phyloP scores from a whole-genome alignment of 129 eudicot species.

The Centaurea solstitialis region DNA sequence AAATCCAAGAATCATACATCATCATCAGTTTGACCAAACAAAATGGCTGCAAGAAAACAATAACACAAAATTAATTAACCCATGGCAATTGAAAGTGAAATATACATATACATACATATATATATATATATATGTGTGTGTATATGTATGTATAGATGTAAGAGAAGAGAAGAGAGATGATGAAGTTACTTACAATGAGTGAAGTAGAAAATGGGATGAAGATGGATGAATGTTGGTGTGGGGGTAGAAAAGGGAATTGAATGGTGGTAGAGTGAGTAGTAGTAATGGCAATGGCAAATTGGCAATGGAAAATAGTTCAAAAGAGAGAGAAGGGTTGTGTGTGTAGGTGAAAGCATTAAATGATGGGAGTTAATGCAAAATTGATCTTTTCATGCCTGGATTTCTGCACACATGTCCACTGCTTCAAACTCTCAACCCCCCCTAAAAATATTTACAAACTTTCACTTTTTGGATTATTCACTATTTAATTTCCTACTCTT shows the following conservation, averaged over 20 bases:
- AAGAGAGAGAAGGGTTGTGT: slow-evolving; percentile 26
- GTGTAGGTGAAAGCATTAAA: slow-evolving; percentile 85
- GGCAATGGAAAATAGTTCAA: slow-evolving; percentile 28
- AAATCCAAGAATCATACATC: slow-evolving; percentile 10
- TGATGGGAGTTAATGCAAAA: slow-evolving; percentile 66
- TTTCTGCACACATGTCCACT: slow-evolving; percentile 54
- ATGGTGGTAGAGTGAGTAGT: slow-evolving; percentile 19
- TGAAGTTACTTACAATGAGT: slow-evolving; percentile 17
- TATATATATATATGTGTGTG: background rate
- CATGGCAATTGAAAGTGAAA: background rate
- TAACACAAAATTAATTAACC: slow-evolving; percentile 12
- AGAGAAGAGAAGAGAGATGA: slow-evolving; percentile 16
- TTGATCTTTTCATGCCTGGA: slow-evolving; percentile 75
- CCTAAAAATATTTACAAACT: background rate
- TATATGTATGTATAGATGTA: background rate
- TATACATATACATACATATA: no score
- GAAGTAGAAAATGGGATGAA: background rate
- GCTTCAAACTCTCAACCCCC: slow-evolving; percentile 9
- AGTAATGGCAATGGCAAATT: background rate
- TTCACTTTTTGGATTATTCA: background rate
- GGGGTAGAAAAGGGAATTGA: slow-evolving; percentile 36
- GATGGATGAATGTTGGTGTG: background rate
- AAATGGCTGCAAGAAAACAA: slow-evolving; percentile 24
- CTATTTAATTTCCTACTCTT: background rate
- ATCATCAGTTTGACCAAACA: background rate